Evolutionary conservation across 257 asterid species (phyloP), one percentile per base, ranked within the genome.

Genomic region (Fraxinus anomala): DNA sequence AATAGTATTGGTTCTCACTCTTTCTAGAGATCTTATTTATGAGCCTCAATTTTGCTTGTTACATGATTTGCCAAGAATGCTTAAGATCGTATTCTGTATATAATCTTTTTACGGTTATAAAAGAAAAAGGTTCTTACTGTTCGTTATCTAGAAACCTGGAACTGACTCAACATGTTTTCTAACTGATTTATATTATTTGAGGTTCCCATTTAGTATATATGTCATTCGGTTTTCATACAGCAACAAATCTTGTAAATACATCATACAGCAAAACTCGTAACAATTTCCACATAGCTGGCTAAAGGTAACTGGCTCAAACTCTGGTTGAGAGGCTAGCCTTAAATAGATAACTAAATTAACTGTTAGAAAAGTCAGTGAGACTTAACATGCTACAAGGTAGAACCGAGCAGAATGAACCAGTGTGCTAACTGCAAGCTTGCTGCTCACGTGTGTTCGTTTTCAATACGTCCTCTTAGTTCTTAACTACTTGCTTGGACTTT

Each of bases 401-500:
- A 21, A 21, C 66, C 59, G 30, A 59, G 49, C 31, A 17, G 42
- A 71, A 54, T 59, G 37, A 39, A 47, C n/a, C n/a, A 14, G 14
- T 47, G 42, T 42, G 16, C 37, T 75, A 54, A 51, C 51, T 75
- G 71, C 66, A 40, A 39, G 44, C 47, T 76, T n/a, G 40, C 24
- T n/a, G 39, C 7, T 31, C 19, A 51, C 12, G 1, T 31, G 9
- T 19, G 28, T 69, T 21, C 17, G 21, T 26, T 9, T 68, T 69
- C 39, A 74, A 68, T 44, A 44, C 6, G n/a, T 44, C 16, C 49
- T 40, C 16, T 0, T 40, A 42, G 51, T 42, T 42, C 17, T 42
- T 42, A 42, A 73, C 3, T 17, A 36, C 26, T 30, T 75, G 39
- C 79, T 13, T 21, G 6, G 49, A 40, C 44, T 76, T n/a, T 40